Evolutionary conservation across 2,329 filamentous ascomycete genomes (phyloP).

Genomic region (Colletotrichum aenigma): DNA sequence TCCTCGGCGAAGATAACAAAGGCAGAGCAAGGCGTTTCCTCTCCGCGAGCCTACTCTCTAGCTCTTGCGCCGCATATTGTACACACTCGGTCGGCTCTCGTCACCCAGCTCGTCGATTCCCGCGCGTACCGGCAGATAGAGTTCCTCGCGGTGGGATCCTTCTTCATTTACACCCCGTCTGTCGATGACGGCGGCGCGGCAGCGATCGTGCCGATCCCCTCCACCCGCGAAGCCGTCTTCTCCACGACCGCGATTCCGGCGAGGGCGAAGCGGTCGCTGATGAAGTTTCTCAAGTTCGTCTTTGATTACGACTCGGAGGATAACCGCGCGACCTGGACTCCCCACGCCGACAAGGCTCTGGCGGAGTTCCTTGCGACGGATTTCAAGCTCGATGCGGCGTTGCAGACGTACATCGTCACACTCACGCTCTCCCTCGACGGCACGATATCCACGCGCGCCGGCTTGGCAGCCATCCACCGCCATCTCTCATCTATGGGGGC

Average conservation of each 20-base stretch:
- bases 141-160: slow-evolving; percentile 91
- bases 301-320: slow-evolving; percentile 68
- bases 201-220: slow-evolving; percentile 75
- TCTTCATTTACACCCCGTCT: slow-evolving; percentile 72
- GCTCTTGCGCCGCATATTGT: slow-evolving; percentile 86
- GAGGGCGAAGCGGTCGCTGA: slow-evolving; percentile 82
- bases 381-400: slow-evolving; percentile 70
- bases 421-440: slow-evolving; percentile 76
- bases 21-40: slow-evolving; percentile 44
- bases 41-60: slow-evolving; percentile 79
- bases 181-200: slow-evolving; percentile 27
- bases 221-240: slow-evolving; percentile 91
- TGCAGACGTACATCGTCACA: slow-evolving; percentile 67
- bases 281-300: slow-evolving; percentile 94
- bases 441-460: slow-evolving; percentile 66
- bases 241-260: slow-evolving; percentile 75
- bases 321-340: slow-evolving; percentile 62
- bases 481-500: slow-evolving; percentile 87
- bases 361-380: slow-evolving; percentile 61
- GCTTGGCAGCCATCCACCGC: slow-evolving; percentile 74
- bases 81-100: slow-evolving; percentile 79
- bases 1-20: slow-evolving; percentile 41
- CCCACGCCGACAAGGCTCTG: slow-evolving; percentile 59
- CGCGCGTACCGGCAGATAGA: slow-evolving; percentile 88
- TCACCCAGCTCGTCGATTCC: slow-evolving; percentile 85